Evolutionary conservation across 768 basidiomycete species (phyloP), one percentile per base, ranked within the genome.

Genomic region (Heimioporus sp.): DNA sequence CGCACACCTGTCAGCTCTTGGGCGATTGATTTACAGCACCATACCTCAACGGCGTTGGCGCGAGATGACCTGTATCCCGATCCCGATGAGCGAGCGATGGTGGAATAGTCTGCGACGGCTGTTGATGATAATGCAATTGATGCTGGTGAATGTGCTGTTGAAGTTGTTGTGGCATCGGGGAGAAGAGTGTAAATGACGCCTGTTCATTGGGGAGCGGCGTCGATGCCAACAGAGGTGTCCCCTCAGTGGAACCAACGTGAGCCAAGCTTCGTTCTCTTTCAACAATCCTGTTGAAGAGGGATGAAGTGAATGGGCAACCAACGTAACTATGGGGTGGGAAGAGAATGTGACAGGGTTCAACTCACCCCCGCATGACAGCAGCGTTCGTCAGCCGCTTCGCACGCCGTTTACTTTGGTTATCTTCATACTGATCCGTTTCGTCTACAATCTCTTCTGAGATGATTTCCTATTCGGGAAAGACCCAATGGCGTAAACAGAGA

Each of bases 361-460:
- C 67, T 40, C n/a, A 90, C 88, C 89, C 87, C 62, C 81, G 76
- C 87, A 95, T 92, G 35, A 92, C 78, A 10, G 81, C 80, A 9
- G 87, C 80, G 13, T 85, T 91, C 12, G 85, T 86, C 53, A 79
- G 68, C 13, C 94, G 77, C 56, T 79, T 84, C 0, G 90, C 93
- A 9, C 76, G 73, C 52, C 78, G 79, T 64, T 93, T 94, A 47
- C 83, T 85, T 43, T 84, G 84, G 62, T 96, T 97, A 59, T 92
- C 90, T 57, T 90, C 85, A 60, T 88, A 95, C 24, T 85, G 79
- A 70, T 97, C 94, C 3, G 93, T 96, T 69, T 97, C 94, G 62
- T 96, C 94, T 28, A 96, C 88, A 48, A 97, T 96, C 66, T 97
- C 95, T 71, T 97, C 93, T 0, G 89, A 86, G 17, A 98, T 91